Evolutionary conservation across 2,329 filamentous ascomycete species (phyloP), one percentile per base, ranked within the genome.

Genomic region (Diaporthe ilicicola): DNA sequence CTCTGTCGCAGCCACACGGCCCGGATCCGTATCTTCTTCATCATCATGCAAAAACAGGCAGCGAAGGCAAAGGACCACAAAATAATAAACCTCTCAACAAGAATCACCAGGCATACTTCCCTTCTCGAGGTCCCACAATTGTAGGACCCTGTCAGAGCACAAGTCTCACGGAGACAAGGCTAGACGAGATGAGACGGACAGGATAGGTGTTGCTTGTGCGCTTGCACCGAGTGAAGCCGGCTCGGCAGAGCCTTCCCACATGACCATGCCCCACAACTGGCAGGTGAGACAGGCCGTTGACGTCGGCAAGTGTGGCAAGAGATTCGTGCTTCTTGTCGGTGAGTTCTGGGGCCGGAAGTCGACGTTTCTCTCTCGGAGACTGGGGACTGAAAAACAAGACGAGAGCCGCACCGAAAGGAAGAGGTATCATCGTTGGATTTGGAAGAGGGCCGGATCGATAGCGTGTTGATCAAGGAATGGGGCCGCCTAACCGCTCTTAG

Each of bases 401-500:
- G 70, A 53, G 54, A 44, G 68, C 61, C 68, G 71, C 71, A 61
- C 71, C 71, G 67, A 64, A 68, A 72, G n/a, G 24, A 71, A 70
- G 72, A 78, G 76, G 75, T 77, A 79, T 79, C 77, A 77, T 77
- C 62, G 74, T 76, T 74, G 76, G 55, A 74, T 72, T 73, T 73
- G 76, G 70, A 77, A 75, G 71, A 78, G 75, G 73, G 76, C 76
- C 76, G 75, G 75, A 76, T 76, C 77, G 74, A 77, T 78, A 73
- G 75, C 75, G 73, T 75, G 76, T 74, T 76, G 72, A 76, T 73
- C 70, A 75, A 74, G 72, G 76, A 72, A 74, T 71, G 76, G 74
- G 69, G 74, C 73, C 73, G 72, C 76, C 75, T 78, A 80, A 74
- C 77, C 76, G 76, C 77, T 79, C 78, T 82, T 83, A 83, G 82